A percentile compares a stretch with the other conserved stretches of the same genome.
Evolutionary conservation across 495 filamentous ascomycete genomes (phyloP).

Genomic region (Lichenothelia convexa): DNA sequence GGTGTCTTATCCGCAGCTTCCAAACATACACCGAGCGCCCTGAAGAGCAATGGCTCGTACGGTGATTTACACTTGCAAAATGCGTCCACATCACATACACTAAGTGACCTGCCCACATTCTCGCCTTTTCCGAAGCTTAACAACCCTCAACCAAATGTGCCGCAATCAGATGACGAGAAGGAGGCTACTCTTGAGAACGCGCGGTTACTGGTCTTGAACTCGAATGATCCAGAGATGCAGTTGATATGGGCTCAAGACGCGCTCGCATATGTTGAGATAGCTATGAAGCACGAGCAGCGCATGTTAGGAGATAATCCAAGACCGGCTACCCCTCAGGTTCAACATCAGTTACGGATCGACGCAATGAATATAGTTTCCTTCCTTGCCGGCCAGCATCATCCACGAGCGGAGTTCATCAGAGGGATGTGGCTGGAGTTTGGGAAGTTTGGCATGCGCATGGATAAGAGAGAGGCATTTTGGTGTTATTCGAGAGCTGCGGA

Average conservation of each 20-base stretch:
- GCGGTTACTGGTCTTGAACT: constrained; percentile 67
- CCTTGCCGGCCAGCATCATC: constrained; percentile 77
- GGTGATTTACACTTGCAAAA: constrained; percentile 23
- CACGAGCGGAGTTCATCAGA: constrained; percentile 84
- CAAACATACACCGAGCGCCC: background rate
- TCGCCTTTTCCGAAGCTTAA: constrained; percentile 79
- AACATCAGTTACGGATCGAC: constrained; percentile 72
- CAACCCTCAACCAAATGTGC: constrained; percentile 71
- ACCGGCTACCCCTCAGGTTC: constrained; percentile 61
- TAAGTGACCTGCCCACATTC: constrained; percentile 42
- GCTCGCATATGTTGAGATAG: constrained; percentile 71
- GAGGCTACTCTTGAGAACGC: constrained; percentile 72
- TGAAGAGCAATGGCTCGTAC: too few species aligned
- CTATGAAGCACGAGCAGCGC: constrained; percentile 46
- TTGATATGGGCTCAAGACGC: constrained; percentile 90
- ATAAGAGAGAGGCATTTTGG: constrained; percentile 85
- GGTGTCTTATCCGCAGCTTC: background rate
- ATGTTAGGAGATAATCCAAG: constrained; percentile 48
- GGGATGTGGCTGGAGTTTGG: constrained; percentile 98
- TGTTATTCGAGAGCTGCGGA: constrained; percentile 74
- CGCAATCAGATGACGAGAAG: constrained; percentile 84
- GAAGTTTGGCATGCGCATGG: constrained; percentile 71
- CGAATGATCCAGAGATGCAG: constrained; percentile 92
- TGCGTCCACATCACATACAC: constrained; percentile 9
- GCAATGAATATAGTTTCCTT: constrained; percentile 84